These are phyloP conservation scores for Amauroascus verrucosus DNA, from an alignment of 2,329 filamentous ascomycete genomes.

Conservation along the genomic window DNA sequence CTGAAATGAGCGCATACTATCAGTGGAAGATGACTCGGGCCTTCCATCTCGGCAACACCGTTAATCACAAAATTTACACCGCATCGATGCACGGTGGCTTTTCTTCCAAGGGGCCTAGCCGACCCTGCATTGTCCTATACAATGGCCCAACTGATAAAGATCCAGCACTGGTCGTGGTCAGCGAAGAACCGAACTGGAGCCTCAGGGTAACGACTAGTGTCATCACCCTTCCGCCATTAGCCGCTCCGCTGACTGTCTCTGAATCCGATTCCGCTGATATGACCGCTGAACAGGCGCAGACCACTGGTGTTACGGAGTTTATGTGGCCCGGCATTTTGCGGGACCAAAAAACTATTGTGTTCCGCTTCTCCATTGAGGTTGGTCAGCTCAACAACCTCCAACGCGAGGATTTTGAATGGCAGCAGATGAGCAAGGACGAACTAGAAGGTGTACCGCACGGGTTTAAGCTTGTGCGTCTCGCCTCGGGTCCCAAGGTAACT, in stretches of 20 bases:
- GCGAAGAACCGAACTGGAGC: not conserved
- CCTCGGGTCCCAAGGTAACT: not conserved
- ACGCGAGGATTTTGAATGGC: constrained; percentile 5
- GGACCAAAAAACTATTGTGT: not conserved
- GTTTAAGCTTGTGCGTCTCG: not conserved
- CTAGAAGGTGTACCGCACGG: not conserved
- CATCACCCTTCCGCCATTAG: constrained; percentile 1
- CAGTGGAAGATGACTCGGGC: constrained; percentile 3
- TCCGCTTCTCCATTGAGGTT: constrained; percentile 4
- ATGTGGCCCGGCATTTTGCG: not conserved
- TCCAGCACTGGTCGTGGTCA: not conserved
- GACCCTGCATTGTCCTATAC: not conserved
- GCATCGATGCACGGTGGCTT: not conserved
- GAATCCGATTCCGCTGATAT: not conserved
- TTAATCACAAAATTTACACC: constrained; percentile 3
- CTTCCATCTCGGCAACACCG: not conserved
- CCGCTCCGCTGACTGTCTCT: not conserved
- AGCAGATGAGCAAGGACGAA: not conserved
- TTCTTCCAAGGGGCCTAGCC: not conserved
- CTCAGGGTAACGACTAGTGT: not conserved
- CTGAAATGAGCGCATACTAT: constrained; percentile 1
- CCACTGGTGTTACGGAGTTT: not conserved
- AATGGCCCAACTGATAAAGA: constrained; percentile 1
- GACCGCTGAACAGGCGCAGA: not conserved
- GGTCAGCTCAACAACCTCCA: not conserved